Evolutionary conservation across 2,329 filamentous ascomycete species (phyloP).

Genomic region (Fusarium sp.): DNA sequence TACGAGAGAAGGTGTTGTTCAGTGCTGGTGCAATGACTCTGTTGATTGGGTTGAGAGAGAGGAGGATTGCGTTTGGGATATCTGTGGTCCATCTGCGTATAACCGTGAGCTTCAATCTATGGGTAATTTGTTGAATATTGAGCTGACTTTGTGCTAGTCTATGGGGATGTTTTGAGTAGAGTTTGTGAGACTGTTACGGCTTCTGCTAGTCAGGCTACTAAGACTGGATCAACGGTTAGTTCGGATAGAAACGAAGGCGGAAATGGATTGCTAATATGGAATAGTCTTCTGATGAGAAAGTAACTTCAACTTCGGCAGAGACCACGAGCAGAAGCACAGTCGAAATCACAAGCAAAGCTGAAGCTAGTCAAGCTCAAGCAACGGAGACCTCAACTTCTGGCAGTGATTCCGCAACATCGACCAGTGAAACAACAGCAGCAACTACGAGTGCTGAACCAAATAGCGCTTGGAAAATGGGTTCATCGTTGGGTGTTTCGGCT

Average conservation of each 20-base stretch:
- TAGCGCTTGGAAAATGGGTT: too few relatives aligned
- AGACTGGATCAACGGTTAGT: not conserved
- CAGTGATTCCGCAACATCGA: too few relatives aligned
- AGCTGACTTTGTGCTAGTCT: not conserved
- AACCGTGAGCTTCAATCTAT: not conserved
- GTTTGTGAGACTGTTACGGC: slow-evolving; percentile 1
- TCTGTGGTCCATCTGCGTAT: slow-evolving; percentile 14
- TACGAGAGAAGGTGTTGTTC: not conserved
- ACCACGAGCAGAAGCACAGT: not conserved
- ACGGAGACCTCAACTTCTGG: not conserved
- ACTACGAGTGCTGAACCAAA: not conserved
- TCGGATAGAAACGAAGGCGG: fast-evolving
- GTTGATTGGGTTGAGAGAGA: slow-evolving; percentile 17
- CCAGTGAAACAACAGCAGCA: not conserved
- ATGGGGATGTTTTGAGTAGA: not conserved
- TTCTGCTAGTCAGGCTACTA: not conserved
- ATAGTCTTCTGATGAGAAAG: not conserved
- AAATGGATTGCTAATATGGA: not conserved
- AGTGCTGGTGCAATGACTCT: slow-evolving; percentile 15
- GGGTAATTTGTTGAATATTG: fast-evolving
- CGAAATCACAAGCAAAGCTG: not conserved
- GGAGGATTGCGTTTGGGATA: slow-evolving; percentile 11
- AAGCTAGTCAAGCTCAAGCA: not conserved
- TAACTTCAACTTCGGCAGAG: not conserved
- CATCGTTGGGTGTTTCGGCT: not conserved